Evolutionary conservation across 257 asterid species (phyloP), one percentile per base, ranked within the genome.

Genomic region (Phtheirospermum japonicum): DNA sequence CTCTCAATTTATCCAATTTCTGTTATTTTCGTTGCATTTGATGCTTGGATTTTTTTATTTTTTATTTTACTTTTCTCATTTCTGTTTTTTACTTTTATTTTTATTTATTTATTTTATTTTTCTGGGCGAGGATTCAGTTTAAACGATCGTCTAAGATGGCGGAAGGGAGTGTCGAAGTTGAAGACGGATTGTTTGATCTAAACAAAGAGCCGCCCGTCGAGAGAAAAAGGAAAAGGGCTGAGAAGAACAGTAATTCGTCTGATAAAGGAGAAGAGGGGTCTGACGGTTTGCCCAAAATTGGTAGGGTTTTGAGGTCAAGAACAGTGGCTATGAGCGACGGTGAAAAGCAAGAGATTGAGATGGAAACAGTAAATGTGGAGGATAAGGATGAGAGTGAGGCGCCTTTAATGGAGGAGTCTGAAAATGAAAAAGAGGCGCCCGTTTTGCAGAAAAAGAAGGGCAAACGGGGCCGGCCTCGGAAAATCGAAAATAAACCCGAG

Each of bases 241-340:
- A 77, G 65, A 36, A 58, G 58, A 63, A 30, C 16, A 55, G 14
- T 17, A 55, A 4, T 70, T 61, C 72, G 4, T 20, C 42, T 48
- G 68, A 60, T 31, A 62, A 57, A 6, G 75, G 69, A 62, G 63
- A 60, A 42, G 80, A 30, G 58, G 73, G 52, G 34, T 48, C 66
- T 57, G 78, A 57, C 57, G 80, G 75, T 18, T 50, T 57, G n/a
- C 71, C 85, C 40, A 70, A 48, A 16, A 63, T 52, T 6, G 89
- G 85, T 16, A 75, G 95, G 80, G 88, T 86, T 78, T 77, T 88
- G 83, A 78, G 97, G 78, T 88, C 98, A 12, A 76, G 84, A 73
- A 79, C 86, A 5, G 73, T 75, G 68, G 81, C 71, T n/a, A 72
- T 57, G 72, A 71, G 70, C 64, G 81, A 75, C 42, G 81, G 77